Conservation (phyloP, 345 rosid species). For the Eucalyptus regnans region DNA sequence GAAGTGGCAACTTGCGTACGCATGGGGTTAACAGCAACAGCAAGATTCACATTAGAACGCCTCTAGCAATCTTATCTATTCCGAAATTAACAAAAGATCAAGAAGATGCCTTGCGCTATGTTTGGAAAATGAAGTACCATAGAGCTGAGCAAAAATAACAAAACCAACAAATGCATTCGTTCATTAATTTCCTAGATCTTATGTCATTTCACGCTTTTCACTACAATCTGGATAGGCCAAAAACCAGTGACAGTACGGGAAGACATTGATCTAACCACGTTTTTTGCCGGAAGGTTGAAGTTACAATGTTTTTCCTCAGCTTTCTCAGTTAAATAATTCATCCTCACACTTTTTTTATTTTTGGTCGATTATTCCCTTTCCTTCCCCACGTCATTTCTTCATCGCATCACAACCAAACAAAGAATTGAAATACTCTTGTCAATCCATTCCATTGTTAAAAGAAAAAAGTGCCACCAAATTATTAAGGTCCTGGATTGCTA, state of each 20-base stretch:
- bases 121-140: neutral
- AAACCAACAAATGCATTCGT: neutral
- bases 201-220: neutral
- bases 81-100: neutral
- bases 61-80: neutral
- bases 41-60: neutral
- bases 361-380: neutral
- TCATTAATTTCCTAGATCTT: neutral
- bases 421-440: neutral
- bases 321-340: neutral
- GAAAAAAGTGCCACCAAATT: neutral
- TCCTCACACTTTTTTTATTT: neutral
- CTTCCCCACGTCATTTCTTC: neutral
- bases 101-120: neutral
- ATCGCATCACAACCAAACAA: neutral
- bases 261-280: neutral
- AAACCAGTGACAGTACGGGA: neutral
- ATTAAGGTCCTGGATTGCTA: neutral
- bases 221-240: neutral
- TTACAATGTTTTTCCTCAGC: neutral
- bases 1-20: neutral
- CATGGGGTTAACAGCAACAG: neutral
- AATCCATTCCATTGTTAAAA: neutral
- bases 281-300: neutral
- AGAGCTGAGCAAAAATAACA: neutral